Evolutionary conservation across 2,329 filamentous ascomycete species (phyloP).

Genomic region (Colletotrichum simmondsii): DNA sequence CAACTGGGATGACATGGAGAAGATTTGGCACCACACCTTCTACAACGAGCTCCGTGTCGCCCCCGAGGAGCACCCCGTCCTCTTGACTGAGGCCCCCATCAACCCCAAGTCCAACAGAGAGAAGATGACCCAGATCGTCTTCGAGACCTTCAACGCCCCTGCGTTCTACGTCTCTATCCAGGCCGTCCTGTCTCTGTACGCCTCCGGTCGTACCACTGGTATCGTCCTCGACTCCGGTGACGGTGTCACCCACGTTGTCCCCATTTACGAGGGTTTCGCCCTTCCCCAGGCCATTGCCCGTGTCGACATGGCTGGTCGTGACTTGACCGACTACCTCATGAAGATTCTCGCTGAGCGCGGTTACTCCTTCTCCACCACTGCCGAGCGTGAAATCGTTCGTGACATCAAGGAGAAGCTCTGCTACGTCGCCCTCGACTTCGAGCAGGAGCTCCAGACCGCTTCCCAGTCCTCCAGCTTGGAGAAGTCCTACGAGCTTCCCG

Average conservation of each 20-base stretch:
- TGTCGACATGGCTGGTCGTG: constrained; percentile 99
- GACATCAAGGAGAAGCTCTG: constrained; percentile 99
- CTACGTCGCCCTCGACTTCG: constrained; percentile 99
- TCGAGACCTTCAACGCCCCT: constrained; percentile 99
- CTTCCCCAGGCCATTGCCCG: constrained; percentile 99
- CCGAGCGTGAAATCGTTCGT: constrained; percentile 99
- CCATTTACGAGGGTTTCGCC: constrained; percentile 99
- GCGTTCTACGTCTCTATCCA: constrained; percentile 99
- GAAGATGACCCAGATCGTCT: constrained; percentile 99
- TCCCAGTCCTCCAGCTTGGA: constrained; percentile 98
- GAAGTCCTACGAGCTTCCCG: constrained; percentile 99
- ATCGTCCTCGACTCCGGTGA: constrained; percentile 99
- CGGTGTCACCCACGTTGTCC: constrained; percentile 99
- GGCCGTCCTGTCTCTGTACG: constrained; percentile 98
- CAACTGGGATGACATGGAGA: constrained; percentile 99
- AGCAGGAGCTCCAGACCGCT: constrained; percentile 99
- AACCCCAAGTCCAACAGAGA: constrained; percentile 99
- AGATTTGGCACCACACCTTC: constrained; percentile 99
- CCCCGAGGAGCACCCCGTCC: constrained; percentile 99
- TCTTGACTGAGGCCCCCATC: constrained; percentile 99
- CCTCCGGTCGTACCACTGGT: constrained; percentile 99
- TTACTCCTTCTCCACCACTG: constrained; percentile 99
- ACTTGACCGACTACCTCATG: constrained; percentile 99
- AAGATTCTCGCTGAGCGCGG: constrained; percentile 99
- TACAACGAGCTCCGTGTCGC: constrained; percentile 99